Base-by-base conservation (phyloP, 2,329 filamentous ascomycete species). In the Kalmusia sp. region DNA sequence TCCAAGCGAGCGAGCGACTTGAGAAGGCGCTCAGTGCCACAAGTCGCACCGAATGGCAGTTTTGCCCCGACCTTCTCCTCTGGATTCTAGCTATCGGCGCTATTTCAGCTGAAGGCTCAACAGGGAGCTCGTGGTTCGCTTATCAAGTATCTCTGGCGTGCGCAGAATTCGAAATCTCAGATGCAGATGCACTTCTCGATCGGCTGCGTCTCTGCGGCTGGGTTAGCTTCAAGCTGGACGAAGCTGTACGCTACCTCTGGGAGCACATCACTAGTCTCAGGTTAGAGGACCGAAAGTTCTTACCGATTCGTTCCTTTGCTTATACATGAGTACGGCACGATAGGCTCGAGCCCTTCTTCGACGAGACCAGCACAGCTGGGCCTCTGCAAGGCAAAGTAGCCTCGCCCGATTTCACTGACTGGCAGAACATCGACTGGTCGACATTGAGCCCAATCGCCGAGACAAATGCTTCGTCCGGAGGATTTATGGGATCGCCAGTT, bases 61-160 rank as follows among this genome's bases (percentile, higher is more conserved):
- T 51, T 6, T 72, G 67, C 38, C 71, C 70, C 19, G 70, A 73
- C 33, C 54, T 75, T 4, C 64, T 74, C 11, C 51, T 75, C n/a
- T 75, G 71, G 71, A 71, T 75, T 35, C 58, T 75, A 9, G 62
- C 67, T 3, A 69, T 74, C 15, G 72, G 70, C 30, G 63, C 70
- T 3, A 71, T 74, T 44, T 72, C 70, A 19, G 66, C 69, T 11
- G 65, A 72, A 45, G 69, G 69, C 22, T 71, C 69, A 4, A 51
- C 52, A 6, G 64, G 70, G 27, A 61, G 63, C 48, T 50, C 52
- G 1, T 75, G 72, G 72, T 74, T 71, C 48, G 61, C 67, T 5
- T 61, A 68, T 40, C 70, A 73, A 49, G 56, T 58, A 3, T 72
- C 72, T 6, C 52, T 72, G 24, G 70, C 70, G 3, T 73, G 69